Evolutionary conservation across 2,329 filamentous ascomycete genomes (phyloP), one percentile per base, ranked within the genome.

Genomic region (Bipolaris oryzae): DNA sequence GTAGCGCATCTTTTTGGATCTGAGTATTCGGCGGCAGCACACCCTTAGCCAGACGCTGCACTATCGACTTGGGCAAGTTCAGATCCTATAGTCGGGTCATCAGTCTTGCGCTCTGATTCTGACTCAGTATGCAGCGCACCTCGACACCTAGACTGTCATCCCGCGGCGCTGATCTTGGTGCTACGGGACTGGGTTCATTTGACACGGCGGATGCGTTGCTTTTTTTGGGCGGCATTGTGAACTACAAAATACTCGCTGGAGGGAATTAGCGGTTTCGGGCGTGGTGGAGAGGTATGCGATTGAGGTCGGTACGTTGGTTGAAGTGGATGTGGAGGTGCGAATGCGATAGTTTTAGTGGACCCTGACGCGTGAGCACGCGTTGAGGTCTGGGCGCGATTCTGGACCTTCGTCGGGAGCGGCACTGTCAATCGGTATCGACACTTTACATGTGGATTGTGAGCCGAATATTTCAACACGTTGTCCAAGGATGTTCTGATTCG

Each of bases 21-120:
- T 92, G 89, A 5, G 90, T 93, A 72, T 92, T 92, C 5, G 89
- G 83, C 0, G 91, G 90, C 5, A 95, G 80, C 5, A 91, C 89
- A 38, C 89, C 89, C 78, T 94, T 94, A 38, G 90, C 89, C 33
- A 95, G 82, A 51, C 90, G 84, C 50, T 89, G 89, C 63, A 94
- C 88, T 77, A 94, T 92, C 6, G 89, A 92, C 71, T 91, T 92
- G 31, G 91, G 91, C 13, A 95, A 82, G 59, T 83, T 87, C 54
- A 93, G 84, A 71, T 94, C 90, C 67, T 74, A 50, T 11, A 31
- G 44, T 25, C 47, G 33, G 25, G 15, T 28, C 18, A 15, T 53
- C 37, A 57, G 43, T 11, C 5, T 49, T 15, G 1, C 13, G 18
- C 25, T 18, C 20, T 23, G 18, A 16, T n/a, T 35, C 15, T 20